Percentiles rank a stretch among this genome's conserved stretches.
Evolutionary conservation across 352 stramenopile genomes (phyloP).

Genomic region (Phytophthora chlamydospora): DNA sequence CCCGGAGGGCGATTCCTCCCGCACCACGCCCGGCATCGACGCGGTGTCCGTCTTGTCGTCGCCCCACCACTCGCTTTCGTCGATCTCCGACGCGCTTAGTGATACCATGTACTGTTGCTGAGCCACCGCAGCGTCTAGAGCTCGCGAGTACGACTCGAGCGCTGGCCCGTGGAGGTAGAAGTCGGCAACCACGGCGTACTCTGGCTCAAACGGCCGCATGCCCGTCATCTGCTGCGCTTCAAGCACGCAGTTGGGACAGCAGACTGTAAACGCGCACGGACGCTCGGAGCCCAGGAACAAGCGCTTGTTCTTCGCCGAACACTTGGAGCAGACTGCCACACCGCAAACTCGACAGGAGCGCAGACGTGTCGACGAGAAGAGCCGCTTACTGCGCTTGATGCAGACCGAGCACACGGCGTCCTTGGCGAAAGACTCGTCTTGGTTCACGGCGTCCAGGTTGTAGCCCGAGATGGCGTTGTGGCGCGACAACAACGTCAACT

Average conservation of each 20-base stretch:
- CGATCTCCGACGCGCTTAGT: slow-evolving; percentile 29
- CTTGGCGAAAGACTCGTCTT: slow-evolving; percentile 16
- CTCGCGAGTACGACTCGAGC: slow-evolving; percentile 26
- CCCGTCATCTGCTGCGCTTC: slow-evolving; percentile 41
- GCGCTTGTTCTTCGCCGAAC: slow-evolving; percentile 31
- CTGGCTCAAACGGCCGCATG: slow-evolving; percentile 19
- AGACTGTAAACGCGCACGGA: slow-evolving; percentile 25
- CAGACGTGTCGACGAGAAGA: slow-evolving; percentile 32
- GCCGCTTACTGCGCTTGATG: slow-evolving; percentile 30
- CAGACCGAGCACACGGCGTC: slow-evolving; percentile 41
- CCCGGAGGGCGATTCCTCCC: slow-evolving; percentile 10
- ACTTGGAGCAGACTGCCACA: slow-evolving; percentile 39
- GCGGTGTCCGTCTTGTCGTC: slow-evolving; percentile 21
- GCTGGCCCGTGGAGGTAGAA: slow-evolving; percentile 31
- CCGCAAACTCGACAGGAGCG: slow-evolving; percentile 32
- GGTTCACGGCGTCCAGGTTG: slow-evolving; percentile 29
- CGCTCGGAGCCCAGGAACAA: slow-evolving; percentile 31
- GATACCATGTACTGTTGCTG: slow-evolving; percentile 18
- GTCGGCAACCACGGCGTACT: slow-evolving; percentile 34
- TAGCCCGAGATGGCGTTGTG: slow-evolving; percentile 27
- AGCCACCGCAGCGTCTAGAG: slow-evolving; percentile 18
- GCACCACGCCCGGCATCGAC: slow-evolving; percentile 16
- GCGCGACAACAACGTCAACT: slow-evolving; percentile 51
- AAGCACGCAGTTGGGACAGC: slow-evolving; percentile 43
- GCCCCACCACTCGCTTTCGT: slow-evolving; percentile 34